These are phyloP conservation scores for Vanilla planifolia DNA, from an alignment of 106 monocot species.

Conservation along the genomic window DNA sequence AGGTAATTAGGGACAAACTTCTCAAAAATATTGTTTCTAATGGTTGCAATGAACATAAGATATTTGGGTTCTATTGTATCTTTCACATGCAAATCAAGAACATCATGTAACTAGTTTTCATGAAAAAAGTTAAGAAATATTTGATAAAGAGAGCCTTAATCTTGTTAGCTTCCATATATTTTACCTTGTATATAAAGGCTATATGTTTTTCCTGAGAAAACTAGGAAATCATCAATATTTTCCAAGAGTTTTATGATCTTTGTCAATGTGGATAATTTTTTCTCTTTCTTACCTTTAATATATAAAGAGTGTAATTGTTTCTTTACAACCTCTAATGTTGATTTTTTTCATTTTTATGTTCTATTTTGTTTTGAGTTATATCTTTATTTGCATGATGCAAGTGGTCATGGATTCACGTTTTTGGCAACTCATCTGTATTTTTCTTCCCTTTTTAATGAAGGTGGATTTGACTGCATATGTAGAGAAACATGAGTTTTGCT, in stretches of 20 bases:
- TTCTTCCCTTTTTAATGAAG: slow-evolving; percentile 17
- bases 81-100: too few species aligned
- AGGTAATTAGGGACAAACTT: too few species aligned
- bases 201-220: neutral
- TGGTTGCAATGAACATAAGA: too few species aligned
- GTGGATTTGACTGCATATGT: slow-evolving; percentile 89
- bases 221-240: neutral
- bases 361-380: neutral
- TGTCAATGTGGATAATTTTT: neutral
- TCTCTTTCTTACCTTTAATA: neutral
- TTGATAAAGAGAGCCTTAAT: too few species aligned
- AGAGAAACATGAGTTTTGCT: slow-evolving; percentile 81
- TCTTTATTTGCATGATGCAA: neutral
- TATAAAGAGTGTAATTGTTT: neutral
- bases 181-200: neutral
- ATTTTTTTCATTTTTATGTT: neutral
- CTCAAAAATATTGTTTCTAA: too few species aligned
- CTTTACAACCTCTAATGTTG: too few species aligned
- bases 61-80: too few species aligned
- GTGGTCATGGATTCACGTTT: slow-evolving; percentile 3
- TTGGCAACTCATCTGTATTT: neutral
- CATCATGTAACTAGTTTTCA: too few species aligned
- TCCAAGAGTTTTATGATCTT: neutral
- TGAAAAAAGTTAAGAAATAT: too few species aligned
- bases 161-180: neutral